Base-by-base conservation (phyloP, 2,329 filamentous ascomycete species). In the Beauveria pseudobassiana region DNA sequence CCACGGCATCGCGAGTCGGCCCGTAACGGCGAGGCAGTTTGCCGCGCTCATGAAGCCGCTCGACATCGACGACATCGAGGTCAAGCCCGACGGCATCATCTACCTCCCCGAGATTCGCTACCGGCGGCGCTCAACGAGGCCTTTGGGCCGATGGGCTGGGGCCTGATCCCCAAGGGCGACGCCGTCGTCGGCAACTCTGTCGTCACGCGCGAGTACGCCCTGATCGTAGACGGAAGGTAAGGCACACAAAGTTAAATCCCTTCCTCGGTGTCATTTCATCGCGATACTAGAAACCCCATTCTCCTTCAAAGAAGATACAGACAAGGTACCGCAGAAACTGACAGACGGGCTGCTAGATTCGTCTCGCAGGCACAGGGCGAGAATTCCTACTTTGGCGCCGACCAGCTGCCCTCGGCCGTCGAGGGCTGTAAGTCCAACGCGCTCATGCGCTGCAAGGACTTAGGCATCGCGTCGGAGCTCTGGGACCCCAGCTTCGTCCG, bases 31-130 rank as follows among this genome's bases (percentile, higher is more conserved):
- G 51, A 87, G 92, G 74, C 83, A 88, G 59, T 82, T 84, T 10
- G 81, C 85, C 18, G 81, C 90, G 22, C 81, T 97, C 52, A 82
- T 89, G 64, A 79, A 83, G 62, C 86, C 87, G 1, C 73, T 96
- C 14, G 77, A 85, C 59, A 77, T 83, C 0, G 82, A 87, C 53
- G 93, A 98, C 75, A 87, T 99, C 61, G 95, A 99, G 79, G 89
- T 99, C 72, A 99, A 99, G 79, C 93, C 95, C 38, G 95, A 99
- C 77, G 95, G 95, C 40, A 93, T 99, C 67, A 80, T 98, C 63
- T 99, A 98, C 74, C 80, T 99, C 63, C 95, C 95, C 14, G 95
- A 99, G 81, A 98, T 99, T 80, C 97, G 98, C 78, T 99, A 99
- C 77, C 81, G 95, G 50, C 81, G 93, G 65, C 93, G 96, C 65